phyloP scores from a whole-genome alignment of 1,139 yeast genomes.

The Protomyces macrosporus region DNA sequence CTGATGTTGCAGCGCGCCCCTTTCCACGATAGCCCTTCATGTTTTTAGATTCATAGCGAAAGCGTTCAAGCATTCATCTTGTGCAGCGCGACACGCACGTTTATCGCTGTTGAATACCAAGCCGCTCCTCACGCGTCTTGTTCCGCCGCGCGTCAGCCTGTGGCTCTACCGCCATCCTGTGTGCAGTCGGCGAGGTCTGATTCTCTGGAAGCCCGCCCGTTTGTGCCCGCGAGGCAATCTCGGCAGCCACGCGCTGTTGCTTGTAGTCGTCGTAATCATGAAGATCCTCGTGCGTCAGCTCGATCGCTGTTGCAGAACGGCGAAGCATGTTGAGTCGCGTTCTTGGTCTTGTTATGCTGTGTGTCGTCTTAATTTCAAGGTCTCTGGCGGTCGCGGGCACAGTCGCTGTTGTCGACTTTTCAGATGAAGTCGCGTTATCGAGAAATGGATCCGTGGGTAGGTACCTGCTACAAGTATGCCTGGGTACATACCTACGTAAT shows the following conservation, averaged over 20 bases:
- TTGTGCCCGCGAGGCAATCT: background rate
- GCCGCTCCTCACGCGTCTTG: background rate
- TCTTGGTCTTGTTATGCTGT: background rate
- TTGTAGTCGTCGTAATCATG: conserved; percentile 26
- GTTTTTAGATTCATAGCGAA: background rate
- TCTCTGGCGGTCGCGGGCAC: too few relatives aligned
- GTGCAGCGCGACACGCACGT: background rate
- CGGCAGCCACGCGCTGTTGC: conserved; percentile 3
- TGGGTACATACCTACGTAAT: too few relatives aligned
- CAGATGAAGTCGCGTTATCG: too few relatives aligned
- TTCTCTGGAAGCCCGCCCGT: background rate
- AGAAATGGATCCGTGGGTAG: too few relatives aligned
- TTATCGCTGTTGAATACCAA: background rate
- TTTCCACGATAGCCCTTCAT: background rate
- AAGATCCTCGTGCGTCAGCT: conserved; percentile 24
- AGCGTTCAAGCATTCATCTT: background rate
- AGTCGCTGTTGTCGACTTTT: too few relatives aligned
- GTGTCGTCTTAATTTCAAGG: background rate
- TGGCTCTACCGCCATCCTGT: background rate
- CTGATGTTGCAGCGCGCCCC: background rate
- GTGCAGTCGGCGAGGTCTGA: background rate
- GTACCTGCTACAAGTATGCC: too few relatives aligned
- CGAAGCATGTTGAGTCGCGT: conserved; percentile 17
- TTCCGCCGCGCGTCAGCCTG: background rate
- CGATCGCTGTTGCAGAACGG: conserved; percentile 25